Evolutionary conservation across 345 rosid genomes (phyloP).

Genomic region (Hibiscus tridactylites): DNA sequence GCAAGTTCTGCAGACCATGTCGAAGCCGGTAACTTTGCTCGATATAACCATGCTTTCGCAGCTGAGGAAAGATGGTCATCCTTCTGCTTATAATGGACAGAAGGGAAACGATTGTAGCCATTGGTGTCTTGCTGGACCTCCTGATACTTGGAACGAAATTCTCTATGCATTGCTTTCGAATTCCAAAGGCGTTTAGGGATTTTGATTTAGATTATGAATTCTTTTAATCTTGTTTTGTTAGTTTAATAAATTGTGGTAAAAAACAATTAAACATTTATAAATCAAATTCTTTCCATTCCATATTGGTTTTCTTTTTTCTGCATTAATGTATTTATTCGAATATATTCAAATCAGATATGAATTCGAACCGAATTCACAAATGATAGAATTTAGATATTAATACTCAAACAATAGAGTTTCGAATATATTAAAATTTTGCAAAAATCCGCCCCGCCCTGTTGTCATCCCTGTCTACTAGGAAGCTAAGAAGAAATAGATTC

Average conservation of each 20-base stretch:
- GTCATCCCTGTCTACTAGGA: too few relatives aligned
- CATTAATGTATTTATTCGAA: too few relatives aligned
- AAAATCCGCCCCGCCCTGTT: too few relatives aligned
- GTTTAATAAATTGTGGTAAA: background rate
- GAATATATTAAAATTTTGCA: too few relatives aligned
- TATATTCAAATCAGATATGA: too few relatives aligned
- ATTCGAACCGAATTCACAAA: too few relatives aligned
- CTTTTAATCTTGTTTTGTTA: background rate
- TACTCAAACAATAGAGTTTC: too few relatives aligned
- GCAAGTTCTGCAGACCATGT: slow-evolving; percentile 33
- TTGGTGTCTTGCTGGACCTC: slow-evolving; percentile 95
- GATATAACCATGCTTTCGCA: slow-evolving; percentile 49
- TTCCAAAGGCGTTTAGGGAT: background rate
- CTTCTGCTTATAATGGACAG: slow-evolving; percentile 29
- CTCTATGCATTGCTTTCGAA: slow-evolving; percentile 36
- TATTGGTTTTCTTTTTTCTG: too few relatives aligned
- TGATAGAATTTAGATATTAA: too few relatives aligned
- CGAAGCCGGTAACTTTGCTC: slow-evolving; percentile 36
- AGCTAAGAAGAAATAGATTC: too few relatives aligned
- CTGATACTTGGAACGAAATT: slow-evolving; percentile 87
- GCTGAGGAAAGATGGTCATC: slow-evolving; percentile 62
- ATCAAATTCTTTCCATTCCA: too few relatives aligned
- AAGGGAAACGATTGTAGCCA: slow-evolving; percentile 51
- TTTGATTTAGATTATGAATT: background rate
- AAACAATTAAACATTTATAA: background rate